These are phyloP conservation scores for Xylariales sp. DNA, from an alignment of 2,329 filamentous ascomycete species.

Conservation along the genomic window DNA sequence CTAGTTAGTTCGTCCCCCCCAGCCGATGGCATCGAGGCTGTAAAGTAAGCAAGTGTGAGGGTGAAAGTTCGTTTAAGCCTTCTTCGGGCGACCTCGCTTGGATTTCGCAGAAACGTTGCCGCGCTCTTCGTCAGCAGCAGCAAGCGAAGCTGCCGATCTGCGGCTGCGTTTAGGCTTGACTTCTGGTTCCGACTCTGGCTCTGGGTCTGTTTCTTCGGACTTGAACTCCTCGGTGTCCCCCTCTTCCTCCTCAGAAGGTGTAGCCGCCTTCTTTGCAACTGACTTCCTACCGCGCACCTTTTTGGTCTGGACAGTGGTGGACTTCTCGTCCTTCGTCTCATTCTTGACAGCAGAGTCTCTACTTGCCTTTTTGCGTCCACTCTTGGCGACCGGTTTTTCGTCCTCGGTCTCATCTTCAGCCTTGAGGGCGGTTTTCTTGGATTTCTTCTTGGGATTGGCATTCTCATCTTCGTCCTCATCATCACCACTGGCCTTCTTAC, in stretches of 20 bases:
- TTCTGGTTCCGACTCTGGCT: constrained; percentile 13
- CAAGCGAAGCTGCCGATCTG: constrained; percentile 12
- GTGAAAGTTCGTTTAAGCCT: too few species aligned
- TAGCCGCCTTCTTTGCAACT: constrained; percentile 8
- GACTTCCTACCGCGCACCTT: constrained; percentile 15
- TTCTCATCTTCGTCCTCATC: constrained; percentile 21
- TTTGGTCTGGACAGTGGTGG: constrained; percentile 27
- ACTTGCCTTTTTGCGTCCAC: neutral
- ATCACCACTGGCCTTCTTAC: constrained; percentile 18
- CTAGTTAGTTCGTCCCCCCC: too few species aligned
- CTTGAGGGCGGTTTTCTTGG: constrained; percentile 22
- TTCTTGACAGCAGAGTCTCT: constrained; percentile 15
- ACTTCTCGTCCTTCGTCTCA: constrained; percentile 18
- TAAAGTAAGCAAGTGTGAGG: too few species aligned
- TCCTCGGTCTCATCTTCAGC: constrained; percentile 18
- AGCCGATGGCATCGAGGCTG: too few species aligned
- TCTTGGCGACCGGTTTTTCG: constrained; percentile 28
- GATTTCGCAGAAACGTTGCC: constrained; percentile 2
- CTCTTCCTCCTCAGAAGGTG: constrained; percentile 16
- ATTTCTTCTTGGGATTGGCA: constrained; percentile 18
- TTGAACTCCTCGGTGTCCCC: constrained; percentile 9
- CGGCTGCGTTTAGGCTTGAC: constrained; percentile 15
- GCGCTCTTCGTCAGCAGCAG: neutral
- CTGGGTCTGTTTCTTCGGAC: constrained; percentile 8
- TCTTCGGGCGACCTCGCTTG: constrained; percentile 5